Evolutionary conservation across 2,329 filamentous ascomycete genomes (phyloP).

Genomic region (Paraconiothyrium brasiliense): DNA sequence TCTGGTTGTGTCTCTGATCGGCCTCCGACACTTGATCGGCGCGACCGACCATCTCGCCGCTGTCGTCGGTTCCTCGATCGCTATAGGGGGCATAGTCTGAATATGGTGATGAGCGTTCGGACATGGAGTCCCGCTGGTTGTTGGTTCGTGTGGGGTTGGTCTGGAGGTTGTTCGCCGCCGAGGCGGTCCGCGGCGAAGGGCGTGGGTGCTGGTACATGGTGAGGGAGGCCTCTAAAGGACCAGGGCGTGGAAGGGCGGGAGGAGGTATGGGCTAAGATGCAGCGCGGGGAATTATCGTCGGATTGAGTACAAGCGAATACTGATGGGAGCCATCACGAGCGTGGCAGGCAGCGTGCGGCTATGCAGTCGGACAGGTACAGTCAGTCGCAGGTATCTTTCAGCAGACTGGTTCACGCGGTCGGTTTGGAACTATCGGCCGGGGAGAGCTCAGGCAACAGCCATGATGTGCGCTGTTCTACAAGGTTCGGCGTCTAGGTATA

Average conservation of each 20-base stretch:
- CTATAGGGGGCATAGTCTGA: conserved; percentile 61
- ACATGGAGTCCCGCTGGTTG: conserved; percentile 74
- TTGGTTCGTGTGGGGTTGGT: conserved; percentile 76
- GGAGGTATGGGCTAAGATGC: conserved; percentile 18
- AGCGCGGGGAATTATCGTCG: conserved; percentile 37
- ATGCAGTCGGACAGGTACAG: conserved; percentile 36
- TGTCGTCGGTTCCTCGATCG: conserved; percentile 61
- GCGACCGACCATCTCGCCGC: conserved; percentile 54
- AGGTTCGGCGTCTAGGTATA: conserved; percentile 25
- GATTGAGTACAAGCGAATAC: conserved; percentile 43
- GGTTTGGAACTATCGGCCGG: conserved; percentile 22
- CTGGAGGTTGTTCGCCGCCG: conserved; percentile 75
- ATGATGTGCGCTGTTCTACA: conserved; percentile 35
- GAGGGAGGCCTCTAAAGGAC: conserved; percentile 37
- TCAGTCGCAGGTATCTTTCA: conserved; percentile 38
- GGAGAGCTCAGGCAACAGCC: conserved; percentile 49
- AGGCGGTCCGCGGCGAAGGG: conserved; percentile 74
- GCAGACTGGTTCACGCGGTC: conserved; percentile 44
- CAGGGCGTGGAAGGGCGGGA: conserved; percentile 19
- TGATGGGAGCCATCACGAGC: conserved; percentile 52
- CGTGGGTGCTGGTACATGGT: conserved; percentile 92
- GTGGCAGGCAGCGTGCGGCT: conserved; percentile 32
- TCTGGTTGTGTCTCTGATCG: conserved; percentile 55
- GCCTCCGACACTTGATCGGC: conserved; percentile 40
- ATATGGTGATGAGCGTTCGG: conserved; percentile 62